Evolutionary conservation across 768 basidiomycete genomes (phyloP).

Genomic region (Leccinum subtestaceum): DNA sequence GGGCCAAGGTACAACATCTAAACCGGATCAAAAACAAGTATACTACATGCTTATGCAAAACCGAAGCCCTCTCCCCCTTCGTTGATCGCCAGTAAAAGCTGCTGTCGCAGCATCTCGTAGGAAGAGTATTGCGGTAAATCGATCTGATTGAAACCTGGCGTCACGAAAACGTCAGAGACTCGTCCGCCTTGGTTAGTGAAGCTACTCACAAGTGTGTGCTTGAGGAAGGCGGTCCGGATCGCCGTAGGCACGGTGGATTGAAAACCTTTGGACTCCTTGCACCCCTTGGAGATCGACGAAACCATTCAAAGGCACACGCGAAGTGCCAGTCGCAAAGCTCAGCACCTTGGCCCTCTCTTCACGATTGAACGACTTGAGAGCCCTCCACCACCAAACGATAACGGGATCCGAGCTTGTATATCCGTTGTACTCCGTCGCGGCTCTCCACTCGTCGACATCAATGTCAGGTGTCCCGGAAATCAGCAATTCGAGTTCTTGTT

Average conservation of each 20-base stretch:
- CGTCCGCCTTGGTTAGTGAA: constrained; percentile 1
- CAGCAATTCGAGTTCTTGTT: constrained; percentile 89
- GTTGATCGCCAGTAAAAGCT: constrained; percentile 86
- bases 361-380: constrained; percentile 93
- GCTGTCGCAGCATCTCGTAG: constrained; percentile 94
- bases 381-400: constrained; percentile 99
- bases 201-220: constrained; percentile 78
- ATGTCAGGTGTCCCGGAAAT: constrained; percentile 99
- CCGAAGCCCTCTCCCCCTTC: constrained; percentile 97
- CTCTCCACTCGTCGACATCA: constrained; percentile 96
- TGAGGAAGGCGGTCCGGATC: constrained; percentile 82
- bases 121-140: constrained; percentile 93
- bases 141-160: constrained; percentile 86
- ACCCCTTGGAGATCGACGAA: constrained; percentile 95
- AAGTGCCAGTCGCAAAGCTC: constrained; percentile 93
- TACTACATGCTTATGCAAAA: constrained; percentile 48
- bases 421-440: constrained; percentile 88
- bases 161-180: constrained; percentile 13
- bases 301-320: constrained; percentile 90
- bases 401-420: constrained; percentile 89
- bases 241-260: constrained; percentile 92
- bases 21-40: constrained; percentile 1
- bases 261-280: constrained; percentile 91
- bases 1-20: constrained; percentile 14
- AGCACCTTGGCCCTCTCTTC: constrained; percentile 96